phyloP scores from a whole-genome alignment of 768 basidiomycete genomes.

The Tricholoma bakamatsutake region DNA sequence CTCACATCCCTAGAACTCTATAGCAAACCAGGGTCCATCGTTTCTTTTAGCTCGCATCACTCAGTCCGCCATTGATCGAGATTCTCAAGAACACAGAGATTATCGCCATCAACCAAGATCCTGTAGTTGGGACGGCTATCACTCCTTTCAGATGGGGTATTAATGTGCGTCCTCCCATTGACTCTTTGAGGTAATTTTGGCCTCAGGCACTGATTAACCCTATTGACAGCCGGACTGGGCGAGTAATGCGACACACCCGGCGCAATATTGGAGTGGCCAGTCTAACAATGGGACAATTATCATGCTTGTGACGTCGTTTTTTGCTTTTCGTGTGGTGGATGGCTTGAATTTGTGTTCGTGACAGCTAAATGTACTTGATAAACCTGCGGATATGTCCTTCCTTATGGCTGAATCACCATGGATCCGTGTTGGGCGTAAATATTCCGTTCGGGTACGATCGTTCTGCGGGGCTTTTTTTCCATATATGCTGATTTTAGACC shows the following conservation, averaged over 20 bases:
- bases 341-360: not conserved
- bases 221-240: conserved; percentile 29
- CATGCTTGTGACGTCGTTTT: conserved; percentile 45
- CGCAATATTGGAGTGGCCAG: conserved; percentile 62
- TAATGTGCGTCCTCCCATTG: conserved; percentile 35
- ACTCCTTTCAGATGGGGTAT: conserved; percentile 67
- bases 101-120: conserved; percentile 65
- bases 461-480: not conserved
- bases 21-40: not conserved
- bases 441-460: conserved; percentile 46
- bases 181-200: too few relatives aligned
- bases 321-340: not conserved
- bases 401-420: conserved; percentile 60
- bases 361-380: conserved; percentile 51
- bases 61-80: conserved; percentile 43
- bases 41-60: conserved; percentile 30
- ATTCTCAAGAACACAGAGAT: conserved; percentile 62
- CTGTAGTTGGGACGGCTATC: conserved; percentile 52
- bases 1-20: not conserved
- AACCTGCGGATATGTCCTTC: conserved; percentile 48
- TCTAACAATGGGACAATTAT: conserved; percentile 54
- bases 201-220: not conserved
- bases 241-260: conserved; percentile 42
- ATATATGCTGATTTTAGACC: not conserved
- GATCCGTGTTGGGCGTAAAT: conserved; percentile 58